phyloP scores from a whole-genome alignment of 306 rosid genomes.

The Gynostemma pentaphyllum region DNA sequence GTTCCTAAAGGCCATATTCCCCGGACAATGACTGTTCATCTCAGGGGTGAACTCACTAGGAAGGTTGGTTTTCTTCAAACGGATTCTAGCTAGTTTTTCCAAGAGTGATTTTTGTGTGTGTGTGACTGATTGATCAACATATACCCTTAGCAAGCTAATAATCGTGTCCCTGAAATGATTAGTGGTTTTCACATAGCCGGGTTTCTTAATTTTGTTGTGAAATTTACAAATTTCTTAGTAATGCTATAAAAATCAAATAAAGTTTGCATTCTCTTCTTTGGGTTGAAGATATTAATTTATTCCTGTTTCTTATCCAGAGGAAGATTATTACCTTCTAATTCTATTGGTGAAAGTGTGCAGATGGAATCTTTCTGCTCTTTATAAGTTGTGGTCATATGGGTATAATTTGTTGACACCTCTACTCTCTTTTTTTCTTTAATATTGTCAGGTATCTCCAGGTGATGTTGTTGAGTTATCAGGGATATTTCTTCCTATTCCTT shows the following conservation, averaged over 20 bases:
- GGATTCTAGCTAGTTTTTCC: slow-evolving; percentile 12
- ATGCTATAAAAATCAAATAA: not conserved
- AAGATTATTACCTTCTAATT: no score
- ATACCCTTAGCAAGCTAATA: not conserved
- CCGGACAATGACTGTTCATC: slow-evolving; percentile 85
- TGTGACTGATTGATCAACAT: not conserved
- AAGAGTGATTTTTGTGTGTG: not conserved
- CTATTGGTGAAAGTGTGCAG: not conserved
- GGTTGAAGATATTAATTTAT: not conserved
- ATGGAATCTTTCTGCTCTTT: not conserved
- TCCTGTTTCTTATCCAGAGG: not conserved
- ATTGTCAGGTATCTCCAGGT: slow-evolving; percentile 82
- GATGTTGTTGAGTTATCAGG: slow-evolving; percentile 93
- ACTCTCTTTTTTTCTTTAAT: not conserved
- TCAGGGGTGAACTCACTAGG: slow-evolving; percentile 97
- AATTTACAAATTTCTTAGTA: no score
- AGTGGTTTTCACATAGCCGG: no score
- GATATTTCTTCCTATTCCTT: slow-evolving; percentile 93
- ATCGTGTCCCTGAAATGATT: not conserved
- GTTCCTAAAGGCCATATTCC: slow-evolving; percentile 99
- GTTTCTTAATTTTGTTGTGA: no score
- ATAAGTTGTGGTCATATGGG: not conserved
- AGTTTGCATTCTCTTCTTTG: slow-evolving; percentile 5
- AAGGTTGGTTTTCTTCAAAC: slow-evolving; percentile 43
- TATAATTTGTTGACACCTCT: not conserved